phyloP scores from a whole-genome alignment of 495 filamentous ascomycete species.

The Neurospora tetraspora region DNA sequence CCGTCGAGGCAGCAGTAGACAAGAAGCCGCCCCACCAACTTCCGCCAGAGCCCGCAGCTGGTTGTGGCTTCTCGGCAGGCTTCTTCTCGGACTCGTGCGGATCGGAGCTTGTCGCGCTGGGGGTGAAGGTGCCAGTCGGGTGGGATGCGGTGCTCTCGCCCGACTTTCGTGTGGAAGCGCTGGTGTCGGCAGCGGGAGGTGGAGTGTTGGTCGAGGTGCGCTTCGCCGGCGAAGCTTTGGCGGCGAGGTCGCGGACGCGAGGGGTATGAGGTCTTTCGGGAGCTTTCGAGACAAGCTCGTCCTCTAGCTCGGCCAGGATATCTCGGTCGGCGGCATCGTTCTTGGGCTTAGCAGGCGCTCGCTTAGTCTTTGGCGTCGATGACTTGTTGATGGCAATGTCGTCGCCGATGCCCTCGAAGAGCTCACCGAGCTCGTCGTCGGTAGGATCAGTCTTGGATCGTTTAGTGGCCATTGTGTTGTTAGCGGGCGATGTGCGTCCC shows the following conservation, averaged over 20 bases:
- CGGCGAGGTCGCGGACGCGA: constrained; percentile 51
- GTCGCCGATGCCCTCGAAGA: constrained; percentile 65
- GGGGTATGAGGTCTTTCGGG: constrained; percentile 75
- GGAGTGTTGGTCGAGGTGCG: constrained; percentile 46
- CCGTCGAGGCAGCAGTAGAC: constrained; percentile 33
- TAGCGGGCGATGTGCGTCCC: background rate
- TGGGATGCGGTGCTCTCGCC: constrained; percentile 64
- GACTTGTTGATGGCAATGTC: constrained; percentile 35
- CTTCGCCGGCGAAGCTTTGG: constrained; percentile 45
- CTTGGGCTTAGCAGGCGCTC: constrained; percentile 34
- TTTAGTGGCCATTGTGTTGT: constrained; percentile 30
- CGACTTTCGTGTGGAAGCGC: constrained; percentile 49
- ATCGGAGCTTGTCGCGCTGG: constrained; percentile 41
- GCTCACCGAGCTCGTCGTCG: constrained; percentile 72
- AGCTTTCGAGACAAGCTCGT: constrained; percentile 54
- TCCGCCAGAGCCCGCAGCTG: constrained; percentile 20
- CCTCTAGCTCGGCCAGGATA: constrained; percentile 76
- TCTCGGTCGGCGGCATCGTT: constrained; percentile 47
- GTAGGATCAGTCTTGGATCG: constrained; percentile 45
- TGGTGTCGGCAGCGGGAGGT: constrained; percentile 35
- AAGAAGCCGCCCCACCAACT: constrained; percentile 90
- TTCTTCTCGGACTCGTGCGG: constrained; percentile 44
- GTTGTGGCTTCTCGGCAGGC: constrained; percentile 26
- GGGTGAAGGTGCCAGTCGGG: constrained; percentile 43
- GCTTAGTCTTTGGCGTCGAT: constrained; percentile 33